phyloP scores from a whole-genome alignment of 257 asterid genomes.

The Forsythia viridissima region DNA sequence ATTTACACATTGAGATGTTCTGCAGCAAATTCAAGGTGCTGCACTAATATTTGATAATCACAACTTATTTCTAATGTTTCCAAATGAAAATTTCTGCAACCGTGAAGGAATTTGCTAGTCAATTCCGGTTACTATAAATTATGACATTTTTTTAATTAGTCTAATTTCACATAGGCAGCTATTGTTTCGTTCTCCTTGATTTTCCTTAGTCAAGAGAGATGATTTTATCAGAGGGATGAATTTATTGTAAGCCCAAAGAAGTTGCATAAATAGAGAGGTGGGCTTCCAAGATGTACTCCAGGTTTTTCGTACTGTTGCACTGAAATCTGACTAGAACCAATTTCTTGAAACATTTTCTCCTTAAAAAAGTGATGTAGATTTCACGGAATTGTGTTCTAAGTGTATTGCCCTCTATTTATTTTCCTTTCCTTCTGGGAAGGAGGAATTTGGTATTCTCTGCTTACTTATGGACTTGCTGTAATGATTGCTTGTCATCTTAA shows the following conservation, averaged over 20 bases:
- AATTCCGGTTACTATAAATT: background rate
- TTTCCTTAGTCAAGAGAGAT: background rate
- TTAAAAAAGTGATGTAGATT: background rate
- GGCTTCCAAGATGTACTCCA: background rate
- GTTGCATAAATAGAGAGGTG: background rate
- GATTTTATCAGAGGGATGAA: background rate
- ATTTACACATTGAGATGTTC: background rate
- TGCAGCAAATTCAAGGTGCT: background rate
- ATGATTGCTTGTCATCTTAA: background rate
- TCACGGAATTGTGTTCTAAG: background rate
- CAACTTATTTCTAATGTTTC: background rate
- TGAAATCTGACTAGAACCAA: background rate
- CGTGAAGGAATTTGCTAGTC: background rate
- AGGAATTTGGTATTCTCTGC: background rate
- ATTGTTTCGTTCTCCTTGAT: background rate
- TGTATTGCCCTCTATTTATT: background rate
- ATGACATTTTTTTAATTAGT: background rate
- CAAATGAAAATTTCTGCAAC: background rate
- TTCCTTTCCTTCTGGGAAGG: background rate
- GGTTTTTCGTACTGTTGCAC: background rate
- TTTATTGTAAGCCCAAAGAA: background rate
- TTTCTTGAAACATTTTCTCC: background rate
- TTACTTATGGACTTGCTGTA: background rate
- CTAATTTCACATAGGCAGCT: background rate
- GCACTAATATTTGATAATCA: background rate